Evolutionary conservation across 2,329 filamentous ascomycete genomes (phyloP), one percentile per base, ranked within the genome.

Genomic region (Botrytis elliptica): DNA sequence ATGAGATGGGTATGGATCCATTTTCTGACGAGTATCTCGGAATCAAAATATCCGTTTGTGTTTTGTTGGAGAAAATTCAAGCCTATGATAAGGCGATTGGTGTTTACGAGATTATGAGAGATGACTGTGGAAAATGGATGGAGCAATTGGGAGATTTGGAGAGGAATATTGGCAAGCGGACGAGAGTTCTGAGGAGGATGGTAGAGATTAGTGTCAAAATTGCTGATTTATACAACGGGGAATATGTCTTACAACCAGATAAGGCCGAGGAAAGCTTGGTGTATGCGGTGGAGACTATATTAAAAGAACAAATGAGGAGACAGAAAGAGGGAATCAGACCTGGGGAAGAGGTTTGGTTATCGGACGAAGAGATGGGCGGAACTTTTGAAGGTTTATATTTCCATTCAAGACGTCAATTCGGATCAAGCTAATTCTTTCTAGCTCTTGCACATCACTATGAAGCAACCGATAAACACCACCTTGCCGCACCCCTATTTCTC

Each of bases 1-100:
- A 90, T 68, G 90, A 93, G 79, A 80, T 92, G 69, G 90, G 90
- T 0, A 89, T 99, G 84, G 94, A 98, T 80, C 93, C 93, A 0
- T 97, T 95, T 81, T 95, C 93, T 6, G 93, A 98, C 78, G 95
- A 98, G 81, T 91, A 98, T 49, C 87, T 98, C 77, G 96, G 96
- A 14, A 90, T 98, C 70, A 93, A 94, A 80, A 91, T 98, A 69
- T 90, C 95, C 81, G 86, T 97, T 14, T 90, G 93, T 1, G 87
- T 88, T 16, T 90, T 97, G 86, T 86, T 97, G 75, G 93, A 98
- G 82, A 91, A 92, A 79, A 88, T 93, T 25, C 87, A 90, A 46
- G 89, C 92, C 78, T 90, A 90, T 79, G 86, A 88, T 36, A 88
- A 90, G 73, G 90, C 94, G 0, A 90, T 93, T 73, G 88, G 93